Evolutionary conservation across 257 asterid genomes (phyloP), one percentile per base, ranked within the genome.

Genomic region (Salvia hispanica): DNA sequence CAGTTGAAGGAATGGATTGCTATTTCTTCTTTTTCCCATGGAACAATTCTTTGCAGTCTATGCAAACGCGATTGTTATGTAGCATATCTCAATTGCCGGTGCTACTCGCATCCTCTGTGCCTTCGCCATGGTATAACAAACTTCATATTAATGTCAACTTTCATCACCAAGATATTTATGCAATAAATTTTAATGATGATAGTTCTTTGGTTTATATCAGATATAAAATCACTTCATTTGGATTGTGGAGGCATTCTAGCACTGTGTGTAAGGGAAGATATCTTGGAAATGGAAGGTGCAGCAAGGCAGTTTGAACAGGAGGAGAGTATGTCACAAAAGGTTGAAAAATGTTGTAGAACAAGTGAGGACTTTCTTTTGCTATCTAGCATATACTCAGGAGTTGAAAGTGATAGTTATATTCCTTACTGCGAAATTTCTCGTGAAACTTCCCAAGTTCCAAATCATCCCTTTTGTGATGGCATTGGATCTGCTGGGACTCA

Each of bases 61-160:
- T 90, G 99, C 84, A 86, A 86, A 79, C 95, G 99, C 8, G 99
- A 93, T 77, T 90, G 95, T 72, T 90, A 88, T 73, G 80, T 86
- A 14, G 95, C 95, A 13, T 93, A 93, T 75, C 72, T 90, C 57
- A 88, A 79, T 69, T 90, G 97, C 88, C 86, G 66, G 73, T 86
- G 96, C 79, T 79, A 58, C 82, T 74, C 67, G 66, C 97, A 90
- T 76, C 89, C 94, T 12, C 70, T 86, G 74, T 93, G 99, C 81
- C 94, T 93, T 69, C 95, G 95, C 73, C 99, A 93, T 78, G 99
- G 99, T 93, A 87, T 55, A 48, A 40, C 58, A 45, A 43, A 69
- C 31, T 66, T 48, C 39, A 71, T 69, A 36, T 63, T 48, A 52
- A 47, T 55, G 57, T 58, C 40, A 33, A 40, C 11, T 67, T 58